Evolutionary conservation across 2,329 filamentous ascomycete genomes (phyloP), one percentile per base, ranked within the genome.

Genomic region (Pseudogymnoascus sp.): DNA sequence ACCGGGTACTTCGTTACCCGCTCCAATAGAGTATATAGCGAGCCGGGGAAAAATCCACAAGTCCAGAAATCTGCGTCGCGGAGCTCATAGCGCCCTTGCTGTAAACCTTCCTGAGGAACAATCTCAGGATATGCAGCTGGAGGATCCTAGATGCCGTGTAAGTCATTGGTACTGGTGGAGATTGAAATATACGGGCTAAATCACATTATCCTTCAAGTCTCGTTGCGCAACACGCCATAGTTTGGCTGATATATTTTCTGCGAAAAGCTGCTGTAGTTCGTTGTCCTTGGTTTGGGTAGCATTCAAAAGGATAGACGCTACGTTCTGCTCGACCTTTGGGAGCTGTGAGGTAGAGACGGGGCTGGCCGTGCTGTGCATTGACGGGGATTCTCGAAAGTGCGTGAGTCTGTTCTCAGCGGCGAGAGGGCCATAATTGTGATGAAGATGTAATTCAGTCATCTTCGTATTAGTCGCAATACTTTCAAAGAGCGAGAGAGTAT

Each of bases 41-140:
- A 72, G 0, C 73, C 75, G 0, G 76, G 76, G 38, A 78, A 78
- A 70, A 77, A 78, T 16, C 75, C 76, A 58, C 76, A 77, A 0
- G 75, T 78, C 75, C 75, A 78, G 41, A 78, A 78, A 1, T 74
- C 70, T 2, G 72, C 67, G 16, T 75, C 70, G 0, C 72, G 68
- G 21, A 70, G 59, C 7, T 66, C 55, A 62, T 73, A 75, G 12
- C 62, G 65, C 0, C 73, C 74, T 1, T 61, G 64, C 0, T 67
- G 59, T 0, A 61, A 39, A 1, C 74, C 74, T 2, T 63, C 59
- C 49, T 72, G 71, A 0, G 71, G 72, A 0, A 75, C 71, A 10
- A 64, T 69, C 61, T 76, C 73, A 1, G 74, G 74, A 35, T 72
- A 75, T 0, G 62, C 62, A 16, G 37, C 52, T 26, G 65, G 67